Evolutionary conservation across 1,284 basidiomycete genomes (phyloP).

Genomic region (Pisolithus thermaeus): DNA sequence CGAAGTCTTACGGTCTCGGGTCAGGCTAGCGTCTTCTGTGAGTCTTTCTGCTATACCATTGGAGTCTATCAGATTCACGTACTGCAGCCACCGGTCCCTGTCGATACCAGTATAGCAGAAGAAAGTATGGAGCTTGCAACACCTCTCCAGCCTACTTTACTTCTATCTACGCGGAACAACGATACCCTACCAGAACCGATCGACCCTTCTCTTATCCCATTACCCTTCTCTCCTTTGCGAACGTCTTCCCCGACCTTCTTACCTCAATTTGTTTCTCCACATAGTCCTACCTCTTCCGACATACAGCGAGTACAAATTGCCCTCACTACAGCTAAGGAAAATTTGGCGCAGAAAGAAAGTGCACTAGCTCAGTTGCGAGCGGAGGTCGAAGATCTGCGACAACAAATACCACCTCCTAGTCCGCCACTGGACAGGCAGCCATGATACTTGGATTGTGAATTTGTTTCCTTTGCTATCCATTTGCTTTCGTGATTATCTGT

Average conservation of each 20-base stretch:
- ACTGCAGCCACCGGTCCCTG: constrained; percentile 13
- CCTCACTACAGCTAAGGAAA: constrained; percentile 15
- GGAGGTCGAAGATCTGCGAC: constrained; percentile 17
- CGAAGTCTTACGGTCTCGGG: constrained; percentile 9
- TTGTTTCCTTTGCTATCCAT: background rate
- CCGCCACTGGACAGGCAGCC: background rate
- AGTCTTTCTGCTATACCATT: background rate
- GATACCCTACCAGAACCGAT: background rate
- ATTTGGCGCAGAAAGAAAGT: constrained; percentile 19
- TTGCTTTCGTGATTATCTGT: background rate
- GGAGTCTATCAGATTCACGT: background rate
- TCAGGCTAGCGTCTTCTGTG: constrained; percentile 2
- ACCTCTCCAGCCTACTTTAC: constrained; percentile 40
- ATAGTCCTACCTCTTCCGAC: constrained; percentile 9
- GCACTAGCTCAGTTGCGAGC: constrained; percentile 13
- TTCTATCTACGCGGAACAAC: constrained; percentile 10
- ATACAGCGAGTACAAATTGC: constrained; percentile 14
- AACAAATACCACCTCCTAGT: constrained; percentile 1
- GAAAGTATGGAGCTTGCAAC: constrained; percentile 56
- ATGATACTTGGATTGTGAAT: background rate
- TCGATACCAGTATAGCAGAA: constrained; percentile 32
- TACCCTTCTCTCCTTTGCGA: constrained; percentile 20
- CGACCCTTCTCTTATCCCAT: constrained; percentile 13
- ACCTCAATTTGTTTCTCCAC: background rate
- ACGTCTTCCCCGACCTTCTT: constrained; percentile 13